Percentiles rank a stretch among this genome's conserved stretches.
Evolutionary conservation across 495 filamentous ascomycete genomes (phyloP).

Genomic region (Bryoglossum gracile): DNA sequence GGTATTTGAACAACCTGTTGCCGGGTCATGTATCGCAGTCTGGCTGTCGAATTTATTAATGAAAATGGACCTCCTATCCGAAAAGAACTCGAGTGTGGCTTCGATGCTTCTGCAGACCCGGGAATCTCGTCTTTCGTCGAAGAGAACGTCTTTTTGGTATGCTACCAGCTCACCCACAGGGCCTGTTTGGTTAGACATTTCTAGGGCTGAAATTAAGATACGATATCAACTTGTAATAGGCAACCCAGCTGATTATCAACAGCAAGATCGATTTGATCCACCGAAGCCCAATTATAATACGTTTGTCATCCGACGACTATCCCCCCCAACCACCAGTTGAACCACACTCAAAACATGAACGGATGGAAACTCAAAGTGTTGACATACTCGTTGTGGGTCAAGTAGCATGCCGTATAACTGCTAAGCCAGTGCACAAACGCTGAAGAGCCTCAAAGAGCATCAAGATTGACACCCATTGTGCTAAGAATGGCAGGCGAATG

Average conservation of each 20-base stretch:
- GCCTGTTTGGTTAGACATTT: conserved; percentile 10
- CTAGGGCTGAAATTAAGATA: neutral
- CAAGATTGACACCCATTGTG: conserved; percentile 3
- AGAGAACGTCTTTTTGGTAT: conserved; percentile 15
- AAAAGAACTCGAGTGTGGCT: conserved; percentile 11
- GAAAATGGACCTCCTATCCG: conserved; percentile 4
- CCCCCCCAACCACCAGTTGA: conserved; percentile 3
- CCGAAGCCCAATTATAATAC: neutral
- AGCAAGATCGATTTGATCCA: neutral
- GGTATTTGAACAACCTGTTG: neutral
- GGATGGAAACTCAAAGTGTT: neutral
- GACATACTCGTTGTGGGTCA: conserved; percentile 4
- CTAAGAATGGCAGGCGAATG: too few species aligned
- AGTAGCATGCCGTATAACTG: neutral
- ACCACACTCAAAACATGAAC: conserved; percentile 8
- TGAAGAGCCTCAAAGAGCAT: conserved; percentile 1
- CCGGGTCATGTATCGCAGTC: conserved; percentile 1
- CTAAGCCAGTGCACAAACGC: conserved; percentile 7
- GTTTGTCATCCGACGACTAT: conserved; percentile 2
- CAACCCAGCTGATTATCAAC: neutral
- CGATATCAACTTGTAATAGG: neutral
- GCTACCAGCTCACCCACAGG: conserved; percentile 10
- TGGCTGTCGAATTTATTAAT: conserved; percentile 11
- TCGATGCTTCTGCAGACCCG: conserved; percentile 14
- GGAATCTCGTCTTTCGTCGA: conserved; percentile 10